Evolutionary conservation across 1,284 basidiomycete genomes (phyloP), one percentile per base, ranked within the genome.

Genomic region (Sporisorium reilianum): DNA sequence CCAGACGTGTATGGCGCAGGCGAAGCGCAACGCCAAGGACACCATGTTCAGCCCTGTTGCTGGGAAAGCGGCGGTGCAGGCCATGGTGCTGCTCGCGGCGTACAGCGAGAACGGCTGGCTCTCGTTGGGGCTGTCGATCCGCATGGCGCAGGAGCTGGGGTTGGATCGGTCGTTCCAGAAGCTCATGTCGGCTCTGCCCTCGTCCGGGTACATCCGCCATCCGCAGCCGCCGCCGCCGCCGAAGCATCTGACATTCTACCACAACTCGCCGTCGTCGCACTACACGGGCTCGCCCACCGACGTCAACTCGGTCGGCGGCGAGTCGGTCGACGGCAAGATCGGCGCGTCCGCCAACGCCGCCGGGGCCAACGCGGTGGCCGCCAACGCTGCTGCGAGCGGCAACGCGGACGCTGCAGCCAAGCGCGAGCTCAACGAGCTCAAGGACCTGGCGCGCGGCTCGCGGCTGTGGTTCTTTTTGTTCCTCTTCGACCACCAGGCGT

Each of bases 51-150:
- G 93, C 14, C 94, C 94, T 49, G 90, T 95, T 32, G 93, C 94
- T 20, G 88, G 93, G 80, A 96, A 96, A 85, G 94, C 96, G 86
- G 94, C 94, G 36, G 94, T 96, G 26, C 93, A 95, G 89, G 93
- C 93, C 9, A 95, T 95, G 92, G 86, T 96, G 6, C 88, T 97
- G 45, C 87, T 97, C 55, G 92, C 93, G 36, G 92, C 94, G 0
- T 96, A 94, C 92, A 93, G 91, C 83, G 94, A 94, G 49, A 94
- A 94, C 74, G 93, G 93, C 0, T 96, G 94, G 94, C 88, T 96
- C 40, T 93, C 93, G 6, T 92, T 92, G 76, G 93, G 93, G 4
- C 93, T 96, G 82, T 94, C 94, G 3, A 91, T 97, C 89, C 90
- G 94, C 41, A 95, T 96, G 93, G 94, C 93, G 9, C 87, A 97